A percentile compares a stretch with the other conserved stretches of the same genome.
These are phyloP conservation scores for Moesziomyces sp. DNA, from an alignment of 1,284 basidiomycete species.

Conservation along the genomic window DNA sequence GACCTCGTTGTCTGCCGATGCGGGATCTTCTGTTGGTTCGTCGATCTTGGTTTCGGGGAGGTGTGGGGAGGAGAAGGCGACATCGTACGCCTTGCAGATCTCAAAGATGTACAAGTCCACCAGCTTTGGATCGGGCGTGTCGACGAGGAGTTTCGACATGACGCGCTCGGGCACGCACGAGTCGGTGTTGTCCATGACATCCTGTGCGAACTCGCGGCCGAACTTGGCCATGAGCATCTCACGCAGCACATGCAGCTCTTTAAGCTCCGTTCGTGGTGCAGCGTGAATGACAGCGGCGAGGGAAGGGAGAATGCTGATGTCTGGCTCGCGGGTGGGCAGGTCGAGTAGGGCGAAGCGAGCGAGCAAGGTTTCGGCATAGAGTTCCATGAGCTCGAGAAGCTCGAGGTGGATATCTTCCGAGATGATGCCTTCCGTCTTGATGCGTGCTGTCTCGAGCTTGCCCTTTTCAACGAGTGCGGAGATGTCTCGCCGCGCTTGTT, in stretches of 20 bases:
- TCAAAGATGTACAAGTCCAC: slow-evolving; percentile 74
- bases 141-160: slow-evolving; percentile 76
- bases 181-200: slow-evolving; percentile 83
- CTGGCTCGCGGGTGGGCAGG: slow-evolving; percentile 81
- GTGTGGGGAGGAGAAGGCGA: slow-evolving; percentile 43
- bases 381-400: slow-evolving; percentile 84
- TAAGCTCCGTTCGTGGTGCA: slow-evolving; percentile 78
- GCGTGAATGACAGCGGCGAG: slow-evolving; percentile 85
- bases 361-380: slow-evolving; percentile 91
- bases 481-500: slow-evolving; percentile 81
- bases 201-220: slow-evolving; percentile 82
- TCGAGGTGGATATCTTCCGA: slow-evolving; percentile 75
- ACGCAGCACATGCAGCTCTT: slow-evolving; percentile 88
- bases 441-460: slow-evolving; percentile 82
- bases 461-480: slow-evolving; percentile 80
- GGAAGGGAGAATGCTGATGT: slow-evolving; percentile 80
- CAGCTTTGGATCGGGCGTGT: slow-evolving; percentile 78
- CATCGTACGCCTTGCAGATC: slow-evolving; percentile 61
- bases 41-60: slow-evolving; percentile 35
- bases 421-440: slow-evolving; percentile 84
- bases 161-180: slow-evolving; percentile 83
- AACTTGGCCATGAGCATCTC: slow-evolving; percentile 95
- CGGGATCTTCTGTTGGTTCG: slow-evolving; percentile 3
- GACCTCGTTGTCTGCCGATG: slow-evolving; percentile 4
- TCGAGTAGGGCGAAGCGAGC: slow-evolving; percentile 92